These are phyloP conservation scores for Calcarisporium arbuscula DNA, from an alignment of 2,329 filamentous ascomycete species.

Conservation along the genomic window DNA sequence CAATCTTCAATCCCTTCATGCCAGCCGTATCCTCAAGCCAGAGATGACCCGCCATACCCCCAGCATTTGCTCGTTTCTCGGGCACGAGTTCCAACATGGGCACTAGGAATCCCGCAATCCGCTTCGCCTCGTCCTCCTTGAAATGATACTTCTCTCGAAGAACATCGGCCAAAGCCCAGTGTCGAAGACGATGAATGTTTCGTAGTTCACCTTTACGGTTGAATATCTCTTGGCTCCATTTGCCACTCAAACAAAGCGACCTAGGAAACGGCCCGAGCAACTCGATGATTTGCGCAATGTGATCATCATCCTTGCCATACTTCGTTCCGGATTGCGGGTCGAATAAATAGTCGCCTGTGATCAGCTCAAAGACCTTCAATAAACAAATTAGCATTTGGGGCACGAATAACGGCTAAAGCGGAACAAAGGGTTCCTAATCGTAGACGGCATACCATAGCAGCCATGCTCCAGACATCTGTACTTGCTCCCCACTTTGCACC, in stretches of 20 bases:
- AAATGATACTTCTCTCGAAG: conserved; percentile 97
- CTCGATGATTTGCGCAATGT: conserved; percentile 98
- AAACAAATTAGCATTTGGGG: conserved; percentile 12
- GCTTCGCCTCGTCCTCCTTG: conserved; percentile 70
- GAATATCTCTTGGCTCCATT: conserved; percentile 98
- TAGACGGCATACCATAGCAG: conserved; percentile 72
- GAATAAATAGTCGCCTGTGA: conserved; percentile 97
- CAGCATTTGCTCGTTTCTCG: conserved; percentile 86
- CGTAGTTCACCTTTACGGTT: conserved; percentile 94
- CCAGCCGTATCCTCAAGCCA: conserved; percentile 83
- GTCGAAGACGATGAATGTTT: conserved; percentile 91
- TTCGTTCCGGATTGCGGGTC: conserved; percentile 97
- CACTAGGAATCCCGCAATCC: conserved; percentile 72
- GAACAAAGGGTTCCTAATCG: neutral
- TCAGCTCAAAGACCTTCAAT: conserved; percentile 83
- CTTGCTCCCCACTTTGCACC: conserved; percentile 99
- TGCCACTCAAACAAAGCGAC: conserved; percentile 82
- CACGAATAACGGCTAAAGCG: neutral
- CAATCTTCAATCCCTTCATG: conserved; percentile 75
- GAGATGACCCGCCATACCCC: conserved; percentile 81
- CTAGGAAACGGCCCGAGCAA: conserved; percentile 90
- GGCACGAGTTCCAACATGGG: conserved; percentile 90
- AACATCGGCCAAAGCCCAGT: conserved; percentile 93
- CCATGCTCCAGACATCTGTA: conserved; percentile 99
- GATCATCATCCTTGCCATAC: conserved; percentile 98